Conservation (phyloP, 2,329 filamentous ascomycete genomes). For the Ophiognomonia clavigignenti-juglandacearum region DNA sequence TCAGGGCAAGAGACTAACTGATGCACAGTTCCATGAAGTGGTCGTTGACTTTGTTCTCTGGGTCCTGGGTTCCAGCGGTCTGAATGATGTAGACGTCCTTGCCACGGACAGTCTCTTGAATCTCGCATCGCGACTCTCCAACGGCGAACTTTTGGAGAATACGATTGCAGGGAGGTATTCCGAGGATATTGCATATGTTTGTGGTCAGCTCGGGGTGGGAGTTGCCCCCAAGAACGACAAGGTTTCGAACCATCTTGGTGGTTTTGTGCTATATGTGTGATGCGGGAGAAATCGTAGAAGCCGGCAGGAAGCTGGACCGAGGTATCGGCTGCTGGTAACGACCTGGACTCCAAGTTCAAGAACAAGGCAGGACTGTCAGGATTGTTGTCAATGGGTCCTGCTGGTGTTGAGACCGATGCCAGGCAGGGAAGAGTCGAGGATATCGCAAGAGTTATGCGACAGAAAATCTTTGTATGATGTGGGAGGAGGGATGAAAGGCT, state of each 20-base stretch:
- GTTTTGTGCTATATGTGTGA: not conserved
- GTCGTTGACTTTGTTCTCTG: slow-evolving; percentile 79
- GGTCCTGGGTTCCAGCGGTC: slow-evolving; percentile 59
- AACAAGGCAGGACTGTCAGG: too few species aligned
- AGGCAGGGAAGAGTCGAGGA: too few species aligned
- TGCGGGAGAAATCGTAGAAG: not conserved
- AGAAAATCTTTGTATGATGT: too few species aligned
- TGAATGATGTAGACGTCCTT: slow-evolving; percentile 99
- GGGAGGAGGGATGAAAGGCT: too few species aligned
- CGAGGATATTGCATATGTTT: slow-evolving; percentile 82
- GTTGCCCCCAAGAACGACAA: slow-evolving; percentile 87
- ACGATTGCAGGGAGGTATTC: slow-evolving; percentile 76
- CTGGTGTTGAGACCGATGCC: too few species aligned
- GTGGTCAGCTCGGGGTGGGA: slow-evolving; percentile 87
- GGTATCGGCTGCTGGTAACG: too few species aligned
- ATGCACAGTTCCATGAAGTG: slow-evolving; percentile 95
- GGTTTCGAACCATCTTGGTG: slow-evolving; percentile 77
- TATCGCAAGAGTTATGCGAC: too few species aligned
- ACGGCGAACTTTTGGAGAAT: slow-evolving; percentile 88
- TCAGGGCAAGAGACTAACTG: slow-evolving; percentile 61
- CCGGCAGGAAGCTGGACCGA: too few species aligned
- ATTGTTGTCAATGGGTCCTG: too few species aligned
- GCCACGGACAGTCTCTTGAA: slow-evolving; percentile 90
- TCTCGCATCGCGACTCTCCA: slow-evolving; percentile 90
- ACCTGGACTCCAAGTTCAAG: too few species aligned